Evolutionary conservation across 2,329 filamentous ascomycete genomes (phyloP), one percentile per base, ranked within the genome.

Genomic region (Chaetomiaceae sp.): DNA sequence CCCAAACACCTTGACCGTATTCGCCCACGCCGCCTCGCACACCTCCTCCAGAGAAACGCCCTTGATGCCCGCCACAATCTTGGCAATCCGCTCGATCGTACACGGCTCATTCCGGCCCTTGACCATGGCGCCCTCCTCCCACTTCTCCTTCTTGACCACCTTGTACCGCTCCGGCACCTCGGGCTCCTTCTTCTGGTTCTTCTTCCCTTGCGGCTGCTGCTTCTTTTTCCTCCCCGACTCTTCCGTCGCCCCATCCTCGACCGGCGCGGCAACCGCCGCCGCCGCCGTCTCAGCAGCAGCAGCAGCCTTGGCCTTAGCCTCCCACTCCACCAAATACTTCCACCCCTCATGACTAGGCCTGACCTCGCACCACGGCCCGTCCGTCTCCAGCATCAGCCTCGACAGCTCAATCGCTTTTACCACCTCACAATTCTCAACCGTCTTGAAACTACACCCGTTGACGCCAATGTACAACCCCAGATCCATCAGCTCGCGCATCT

Each of bases 281-380:
- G 15, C 38, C 14, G 45, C 45, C 12, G 25, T 25, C n/a, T 38
- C 34, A 39, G 52, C 40, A 25, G 51, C 47, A 15, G 37, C 47
- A 19, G 19, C 25, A 36, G 37, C 52, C 40, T 56, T 54, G 2
- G 36, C 40, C 14, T 55, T 54, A 7, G n/a, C 52, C 45, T 70
- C 72, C 52, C 71, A 70, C 56, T 76, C 73, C 4, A 82, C 68
- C 11, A 83, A 70, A 60, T 86, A 87, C 69, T 86, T 87, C 63
- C 86, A 88, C 2, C 89, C 90, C 27, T 91, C 91, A 71, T 99
- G 92, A 27, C 83, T 89, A 1, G 91, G 86, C 22, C 94, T 79
- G 55, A 99, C 92, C 69, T 99, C 94, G 66, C 94, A 99, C 88
- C 94, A 99, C 3, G 94, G 94, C 2, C 94, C 94, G 68, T 99